Evolutionary conservation across 352 stramenopile genomes (phyloP).

Genomic region (Thalassiosira allenii): DNA sequence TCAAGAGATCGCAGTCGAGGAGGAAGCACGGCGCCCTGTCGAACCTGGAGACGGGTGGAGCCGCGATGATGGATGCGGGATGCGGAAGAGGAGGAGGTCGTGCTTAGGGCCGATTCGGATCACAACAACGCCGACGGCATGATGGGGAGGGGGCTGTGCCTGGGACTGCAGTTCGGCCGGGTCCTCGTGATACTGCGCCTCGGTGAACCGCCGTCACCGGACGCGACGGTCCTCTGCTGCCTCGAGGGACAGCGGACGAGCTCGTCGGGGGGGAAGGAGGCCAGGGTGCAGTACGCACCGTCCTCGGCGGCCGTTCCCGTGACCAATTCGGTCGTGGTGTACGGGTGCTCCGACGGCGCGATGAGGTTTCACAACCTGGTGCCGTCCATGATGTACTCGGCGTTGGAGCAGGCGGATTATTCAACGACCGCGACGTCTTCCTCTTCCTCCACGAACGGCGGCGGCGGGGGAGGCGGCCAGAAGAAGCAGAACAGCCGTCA

Average conservation of each 20-base stretch:
- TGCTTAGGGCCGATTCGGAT: too few species aligned
- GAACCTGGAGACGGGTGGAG: too few species aligned
- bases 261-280: background rate
- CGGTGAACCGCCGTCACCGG: background rate
- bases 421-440: slow-evolving; percentile 11
- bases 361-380: slow-evolving; percentile 72
- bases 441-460: background rate
- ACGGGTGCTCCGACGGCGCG: slow-evolving; percentile 72
- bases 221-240: slow-evolving; percentile 33
- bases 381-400: slow-evolving; percentile 25
- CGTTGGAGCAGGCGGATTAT: too few species aligned
- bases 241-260: slow-evolving; percentile 40
- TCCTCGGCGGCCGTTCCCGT: slow-evolving; percentile 61
- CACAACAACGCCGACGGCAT: too few species aligned
- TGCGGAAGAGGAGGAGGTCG: too few species aligned
- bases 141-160: slow-evolving; percentile 31
- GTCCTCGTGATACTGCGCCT: slow-evolving; percentile 34
- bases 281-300: slow-evolving; percentile 28
- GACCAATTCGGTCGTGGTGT: slow-evolving; percentile 51
- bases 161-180: slow-evolving; percentile 41
- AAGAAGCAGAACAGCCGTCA: slow-evolving; percentile 25
- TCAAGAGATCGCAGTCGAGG: slow-evolving; percentile 18
- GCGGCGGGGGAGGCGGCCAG: background rate
- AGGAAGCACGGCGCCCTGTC: slow-evolving; percentile 5
- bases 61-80: too few species aligned